Evolutionary conservation across 148 eudicot genomes (phyloP).

Genomic region (Drosera capensis): DNA sequence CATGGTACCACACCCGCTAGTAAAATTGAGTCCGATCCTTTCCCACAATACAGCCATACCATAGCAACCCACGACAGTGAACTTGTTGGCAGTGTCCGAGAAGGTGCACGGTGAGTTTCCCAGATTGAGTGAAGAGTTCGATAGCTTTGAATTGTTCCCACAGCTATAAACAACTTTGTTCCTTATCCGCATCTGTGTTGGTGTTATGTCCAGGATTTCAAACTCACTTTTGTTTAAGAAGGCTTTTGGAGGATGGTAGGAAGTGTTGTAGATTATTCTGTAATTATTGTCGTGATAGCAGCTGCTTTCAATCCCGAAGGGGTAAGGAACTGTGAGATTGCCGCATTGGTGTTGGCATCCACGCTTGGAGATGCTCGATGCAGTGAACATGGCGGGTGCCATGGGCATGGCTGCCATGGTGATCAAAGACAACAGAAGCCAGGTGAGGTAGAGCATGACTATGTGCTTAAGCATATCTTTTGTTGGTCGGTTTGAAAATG

Average conservation of each 20-base stretch:
- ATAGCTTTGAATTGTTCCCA: background rate
- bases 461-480: no score
- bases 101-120: conserved; percentile 3
- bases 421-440: no score
- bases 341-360: conserved; percentile 22
- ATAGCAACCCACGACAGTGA: conserved; percentile 10
- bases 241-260: conserved; percentile 18
- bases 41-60: background rate
- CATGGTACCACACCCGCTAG: conserved; percentile 5
- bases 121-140: background rate
- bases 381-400: conserved; percentile 1
- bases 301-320: conserved; percentile 16
- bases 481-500: no score
- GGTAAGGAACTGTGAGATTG: conserved; percentile 26
- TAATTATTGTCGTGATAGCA: conserved; percentile 10
- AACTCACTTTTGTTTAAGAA: background rate
- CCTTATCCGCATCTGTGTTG: conserved; percentile 2
- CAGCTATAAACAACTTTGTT: no score
- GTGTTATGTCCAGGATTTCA: conserved; percentile 8
- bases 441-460: no score
- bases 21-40: background rate
- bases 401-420: no score
- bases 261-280: conserved; percentile 13
- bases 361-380: no score
- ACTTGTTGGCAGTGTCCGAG: conserved; percentile 8